Evolutionary conservation across 345 rosid genomes (phyloP), one percentile per base, ranked within the genome.

Genomic region (Erysimum cheiranthoides): DNA sequence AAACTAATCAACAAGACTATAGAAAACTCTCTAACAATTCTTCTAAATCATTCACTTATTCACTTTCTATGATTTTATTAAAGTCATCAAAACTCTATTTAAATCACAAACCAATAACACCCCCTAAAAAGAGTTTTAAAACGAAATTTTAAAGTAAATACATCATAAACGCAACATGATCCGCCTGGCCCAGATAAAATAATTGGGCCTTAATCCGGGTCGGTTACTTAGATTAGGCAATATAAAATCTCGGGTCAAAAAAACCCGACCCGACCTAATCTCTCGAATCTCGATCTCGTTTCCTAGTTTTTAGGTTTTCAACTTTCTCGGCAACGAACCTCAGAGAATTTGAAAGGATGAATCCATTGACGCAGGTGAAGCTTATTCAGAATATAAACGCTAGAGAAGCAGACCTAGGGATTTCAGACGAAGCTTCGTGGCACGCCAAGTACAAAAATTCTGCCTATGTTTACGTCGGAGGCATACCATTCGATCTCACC

Each of bases 341-440:
- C 25, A 18, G 57, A 75, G 71, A 59, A 32, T 35, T 42, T 49
- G 5, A 1, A 39, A 68, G 10, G 51, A 91, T 94, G 98, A 90
- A 90, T 84, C 98, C 96, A 4, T 74, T 94, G 32, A 94, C 97
- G 51, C 76, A 83, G 45, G 96, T 94, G 82, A 94, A 90, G 76
- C 82, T 88, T 69, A 84, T 88, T 10, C 97, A 94, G 79, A 85
- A 80, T 72, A 85, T 92, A 58, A 94, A 83, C 70, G 82, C 92
- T 1, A 90, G 82, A 73, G 99, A 90, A 80, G 85, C 96, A 5
- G 84, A 86, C 51, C 77, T 95, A 25, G 97, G 99, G 31, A 83
- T 95, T 1, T 89, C 97, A 1, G 96, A 90, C 13, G 93, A 84
- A 0, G 99, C 97, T 0, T 95, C 96, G 5, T 95, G 97, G 99